Evolutionary conservation across 352 stramenopile genomes (phyloP).

Genomic region (Thalassiosira sp.): DNA sequence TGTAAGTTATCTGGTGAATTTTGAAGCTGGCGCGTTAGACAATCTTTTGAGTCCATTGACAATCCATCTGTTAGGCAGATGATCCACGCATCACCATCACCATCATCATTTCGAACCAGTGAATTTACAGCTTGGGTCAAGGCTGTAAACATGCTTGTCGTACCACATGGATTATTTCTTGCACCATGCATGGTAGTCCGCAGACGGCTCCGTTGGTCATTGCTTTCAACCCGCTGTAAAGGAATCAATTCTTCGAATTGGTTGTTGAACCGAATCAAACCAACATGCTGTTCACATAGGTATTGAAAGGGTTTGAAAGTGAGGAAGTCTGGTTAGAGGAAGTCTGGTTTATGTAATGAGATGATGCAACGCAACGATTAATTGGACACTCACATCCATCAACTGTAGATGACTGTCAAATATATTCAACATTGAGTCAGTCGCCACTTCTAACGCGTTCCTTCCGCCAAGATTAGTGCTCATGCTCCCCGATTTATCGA

Average conservation of each 20-base stretch:
- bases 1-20: slow-evolving; percentile 44
- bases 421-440: slow-evolving; percentile 51
- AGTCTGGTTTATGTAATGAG: background rate
- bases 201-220: slow-evolving; percentile 11
- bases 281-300: slow-evolving; percentile 21
- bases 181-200: slow-evolving; percentile 23
- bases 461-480: slow-evolving; percentile 20
- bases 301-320: background rate
- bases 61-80: slow-evolving; percentile 62
- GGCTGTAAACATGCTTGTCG: slow-evolving; percentile 52
- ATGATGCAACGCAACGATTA: background rate
- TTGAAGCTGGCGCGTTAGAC: slow-evolving; percentile 16
- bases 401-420: slow-evolving; percentile 53
- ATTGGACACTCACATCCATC: slow-evolving; percentile 40
- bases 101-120: slow-evolving; percentile 1
- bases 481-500: slow-evolving; percentile 64
- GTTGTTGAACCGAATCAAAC: slow-evolving; percentile 48
- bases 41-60: slow-evolving; percentile 27
- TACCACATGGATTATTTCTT: slow-evolving; percentile 31
- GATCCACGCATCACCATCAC: slow-evolving; percentile 42
- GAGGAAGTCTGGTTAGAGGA: background rate
- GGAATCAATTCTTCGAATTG: slow-evolving; percentile 31
- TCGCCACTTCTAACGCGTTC: slow-evolving; percentile 40
- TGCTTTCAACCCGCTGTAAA: slow-evolving; percentile 25
- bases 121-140: slow-evolving; percentile 29